Base-by-base conservation (phyloP, 495 filamentous ascomycete genomes). In the Aspergillus affinis region DNA sequence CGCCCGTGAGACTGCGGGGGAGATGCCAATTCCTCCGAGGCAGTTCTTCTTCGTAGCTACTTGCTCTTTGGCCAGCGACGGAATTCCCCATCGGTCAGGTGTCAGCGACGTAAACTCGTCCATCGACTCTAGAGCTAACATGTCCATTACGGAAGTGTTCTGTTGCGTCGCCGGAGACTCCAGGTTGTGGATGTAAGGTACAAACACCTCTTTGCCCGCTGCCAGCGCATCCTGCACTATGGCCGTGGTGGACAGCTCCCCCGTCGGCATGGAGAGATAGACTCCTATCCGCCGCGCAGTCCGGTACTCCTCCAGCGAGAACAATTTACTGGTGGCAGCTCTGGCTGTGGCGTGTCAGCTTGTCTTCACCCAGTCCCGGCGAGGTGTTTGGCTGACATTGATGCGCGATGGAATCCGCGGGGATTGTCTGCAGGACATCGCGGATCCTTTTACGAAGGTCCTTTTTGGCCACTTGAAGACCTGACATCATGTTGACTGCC, bases 41-140 rank as follows among this genome's bases (percentile, higher is more conserved):
- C 89, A 86, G 58, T 91, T 88, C 61, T 84, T 81, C 70, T 90
- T 80, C 54, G 77, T 70, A 8, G 76, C 71, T 6, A 93, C 75
- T 6, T 88, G 87, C 15, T 82, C 76, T 61, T 81, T 67, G 56
- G 82, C 78, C 55, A 94, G 81, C 26, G 88, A 90, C 3, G 94
- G 94, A 60, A 98, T 98, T 8, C 92, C 94, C 94, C 94, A 98
- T 61, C 77, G 82, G 69, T 98, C 95, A 23, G 79, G 82, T 57
- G 86, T 73, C 30, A 97, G 76, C 9, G 83, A 80, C 61, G 89
- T 84, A 72, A 90, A 97, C 68, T 98, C 94, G 17, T 77, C 73
- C 48, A 88, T 70, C 26, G 86, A 88, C 52, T 78, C 74, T 59
- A 98, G 78, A 53, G 86, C 84, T 2, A 98, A 82, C 94, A 98